Base-by-base conservation (phyloP, 495 filamentous ascomycete genomes). In the Penicillium canescens region DNA sequence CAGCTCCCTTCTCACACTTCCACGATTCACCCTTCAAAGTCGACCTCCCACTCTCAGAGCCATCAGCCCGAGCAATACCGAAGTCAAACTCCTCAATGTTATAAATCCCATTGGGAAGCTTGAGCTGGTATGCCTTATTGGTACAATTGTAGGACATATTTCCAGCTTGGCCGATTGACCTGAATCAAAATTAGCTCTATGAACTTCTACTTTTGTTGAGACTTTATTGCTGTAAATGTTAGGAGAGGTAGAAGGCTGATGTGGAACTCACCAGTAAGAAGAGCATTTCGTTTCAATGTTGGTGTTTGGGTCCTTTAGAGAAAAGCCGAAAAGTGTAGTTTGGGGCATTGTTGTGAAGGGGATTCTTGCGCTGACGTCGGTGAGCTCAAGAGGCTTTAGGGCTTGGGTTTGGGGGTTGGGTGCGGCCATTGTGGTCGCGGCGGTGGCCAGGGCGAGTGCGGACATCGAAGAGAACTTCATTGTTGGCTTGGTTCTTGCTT, bases 291-390 rank as follows among this genome's bases (percentile, higher is more conserved):
- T 55, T 3, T 49, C 36, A 9, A 51, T 24, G 7, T 49, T 49
- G 0, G 42, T 52, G 45, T 61, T 64, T 6, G 61, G 61, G 7
- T 64, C 61, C 4, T 42, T 64, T n/a, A 64, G n/a, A 3, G 37
- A n/a, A 37, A 64, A 55, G 4, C 5, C 16, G 14, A 61, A 31
- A 1, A 50, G 6, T 13, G 44, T 23, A 3, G 37, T 58, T n/a
- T 41, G 36, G 23, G 61, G 61, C 7, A 23, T 18, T 6, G 14
- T 43, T 7, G 60, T 40, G 6, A 14, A 14, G 41, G 55, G 57
- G 13, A 57, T 46, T 7, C 13, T 41, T 7, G 49, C 61, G 5
- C 16, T 21, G 16, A 64, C 35, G 16, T 53, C 38, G 2, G 26
- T 45, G 20, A 61, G 33, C 24, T 49, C 26, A 14, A 64, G 38